These are phyloP conservation scores for Scytalidium sp. DNA, from an alignment of 2,329 filamentous ascomycete genomes.

Conservation along the genomic window DNA sequence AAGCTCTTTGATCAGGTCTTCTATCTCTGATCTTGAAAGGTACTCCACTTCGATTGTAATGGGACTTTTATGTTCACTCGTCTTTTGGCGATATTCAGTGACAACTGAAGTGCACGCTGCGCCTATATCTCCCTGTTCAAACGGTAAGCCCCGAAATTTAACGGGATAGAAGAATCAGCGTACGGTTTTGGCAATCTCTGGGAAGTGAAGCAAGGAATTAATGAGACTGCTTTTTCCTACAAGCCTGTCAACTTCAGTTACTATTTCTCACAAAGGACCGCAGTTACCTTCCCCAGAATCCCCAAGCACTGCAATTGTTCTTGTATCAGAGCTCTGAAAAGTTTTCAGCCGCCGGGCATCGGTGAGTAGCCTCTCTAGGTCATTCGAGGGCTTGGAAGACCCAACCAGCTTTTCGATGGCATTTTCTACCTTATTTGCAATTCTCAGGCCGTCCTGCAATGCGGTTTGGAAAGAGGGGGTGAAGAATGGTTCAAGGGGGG, in stretches of 20 bases:
- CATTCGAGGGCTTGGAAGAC: constrained; percentile 5
- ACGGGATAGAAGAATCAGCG: constrained; percentile 1
- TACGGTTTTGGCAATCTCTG: constrained; percentile 25
- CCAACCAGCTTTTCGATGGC: constrained; percentile 8
- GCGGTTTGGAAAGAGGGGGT: constrained; percentile 10
- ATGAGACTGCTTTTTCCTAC: constrained; percentile 31
- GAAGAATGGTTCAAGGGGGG: constrained; percentile 13
- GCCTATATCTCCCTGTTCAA: constrained; percentile 25
- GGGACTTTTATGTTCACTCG: constrained; percentile 16
- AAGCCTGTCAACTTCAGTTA: constrained; percentile 5
- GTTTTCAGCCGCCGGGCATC: constrained; percentile 10
- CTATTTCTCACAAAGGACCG: not conserved
- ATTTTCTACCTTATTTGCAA: constrained; percentile 11
- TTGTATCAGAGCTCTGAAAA: constrained; percentile 14
- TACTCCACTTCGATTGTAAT: constrained; percentile 32
- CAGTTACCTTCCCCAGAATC: constrained; percentile 18
- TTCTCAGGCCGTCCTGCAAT: constrained; percentile 10
- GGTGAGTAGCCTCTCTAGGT: constrained; percentile 12
- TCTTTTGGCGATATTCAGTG: constrained; percentile 32
- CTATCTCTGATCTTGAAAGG: constrained; percentile 23
- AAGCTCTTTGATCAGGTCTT: constrained; percentile 27
- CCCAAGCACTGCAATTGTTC: constrained; percentile 15
- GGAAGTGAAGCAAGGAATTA: constrained; percentile 32
- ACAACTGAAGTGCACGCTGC: constrained; percentile 32
- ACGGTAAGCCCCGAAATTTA: constrained; percentile 1